Conservation (phyloP, 306 rosid species). For the Rubus idaeus region DNA sequence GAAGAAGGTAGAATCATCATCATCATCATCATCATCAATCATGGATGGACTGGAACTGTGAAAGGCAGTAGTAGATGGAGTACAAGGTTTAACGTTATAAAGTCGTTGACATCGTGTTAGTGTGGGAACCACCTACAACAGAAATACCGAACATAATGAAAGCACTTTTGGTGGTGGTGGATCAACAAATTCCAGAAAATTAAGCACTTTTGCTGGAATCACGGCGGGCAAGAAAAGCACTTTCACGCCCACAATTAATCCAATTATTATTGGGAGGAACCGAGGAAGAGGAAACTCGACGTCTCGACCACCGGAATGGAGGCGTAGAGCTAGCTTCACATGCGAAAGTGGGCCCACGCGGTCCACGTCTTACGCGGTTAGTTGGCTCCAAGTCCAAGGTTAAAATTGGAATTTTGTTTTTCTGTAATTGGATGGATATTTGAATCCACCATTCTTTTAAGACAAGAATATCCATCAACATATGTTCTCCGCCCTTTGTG, state of each 20-base stretch:
- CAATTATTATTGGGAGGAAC: background rate
- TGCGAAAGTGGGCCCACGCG: background rate
- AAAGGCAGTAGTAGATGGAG: background rate
- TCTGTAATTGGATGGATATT: background rate
- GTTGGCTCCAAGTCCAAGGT: background rate
- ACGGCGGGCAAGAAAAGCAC: background rate
- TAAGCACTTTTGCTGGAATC: constrained; percentile 4
- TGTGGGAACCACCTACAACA: background rate
- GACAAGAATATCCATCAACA: background rate
- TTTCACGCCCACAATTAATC: background rate
- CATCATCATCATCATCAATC: too few species aligned
- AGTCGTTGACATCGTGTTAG: background rate
- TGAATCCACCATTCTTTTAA: too few species aligned
- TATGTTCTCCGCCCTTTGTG: background rate
- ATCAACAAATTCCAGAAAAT: background rate
- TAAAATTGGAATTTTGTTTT: background rate
- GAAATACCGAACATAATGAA: background rate
- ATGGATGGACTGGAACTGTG: too few species aligned
- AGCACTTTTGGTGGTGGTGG: background rate
- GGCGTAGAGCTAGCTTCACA: background rate
- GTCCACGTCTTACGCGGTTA: background rate
- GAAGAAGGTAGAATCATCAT: too few species aligned
- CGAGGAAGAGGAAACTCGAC: constrained; percentile 1
- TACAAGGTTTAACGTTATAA: background rate
- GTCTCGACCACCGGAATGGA: background rate